phyloP scores from a whole-genome alignment of 169 alveolate species.

The Ichthyophthirius multifiliis region DNA sequence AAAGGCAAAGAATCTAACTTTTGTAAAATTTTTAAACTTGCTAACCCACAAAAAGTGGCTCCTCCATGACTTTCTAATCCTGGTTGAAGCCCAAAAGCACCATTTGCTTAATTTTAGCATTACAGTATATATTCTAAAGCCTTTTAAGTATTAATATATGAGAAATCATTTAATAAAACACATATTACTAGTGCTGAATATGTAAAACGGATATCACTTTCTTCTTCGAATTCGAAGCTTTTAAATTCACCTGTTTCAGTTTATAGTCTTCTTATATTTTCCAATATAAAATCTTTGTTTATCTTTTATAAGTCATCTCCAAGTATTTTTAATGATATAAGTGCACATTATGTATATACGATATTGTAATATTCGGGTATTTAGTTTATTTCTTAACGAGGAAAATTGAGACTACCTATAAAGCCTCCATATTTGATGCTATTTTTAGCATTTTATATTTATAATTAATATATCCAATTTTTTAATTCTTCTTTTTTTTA shows the following conservation, averaged over 20 bases:
- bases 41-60: conserved; percentile 38
- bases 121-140: neutral
- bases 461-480: neutral
- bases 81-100: conserved; percentile 38
- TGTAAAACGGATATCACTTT: conserved; percentile 23
- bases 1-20: conserved; percentile 5
- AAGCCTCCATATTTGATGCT: neutral
- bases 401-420: neutral
- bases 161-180: neutral
- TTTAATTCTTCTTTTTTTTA: neutral
- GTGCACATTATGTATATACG: neutral
- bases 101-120: conserved; percentile 26
- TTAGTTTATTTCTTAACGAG: neutral
- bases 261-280: neutral
- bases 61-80: conserved; percentile 30
- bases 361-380: neutral
- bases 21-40: conserved; percentile 13
- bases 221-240: neutral
- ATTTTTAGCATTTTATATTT: neutral
- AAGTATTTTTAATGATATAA: neutral
- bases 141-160: neutral
- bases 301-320: neutral
- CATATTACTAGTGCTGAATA: conserved; percentile 25
- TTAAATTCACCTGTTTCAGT: neutral
- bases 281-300: neutral